Conservation (phyloP, 306 rosid species). For the Hippophae tibetana region DNA sequence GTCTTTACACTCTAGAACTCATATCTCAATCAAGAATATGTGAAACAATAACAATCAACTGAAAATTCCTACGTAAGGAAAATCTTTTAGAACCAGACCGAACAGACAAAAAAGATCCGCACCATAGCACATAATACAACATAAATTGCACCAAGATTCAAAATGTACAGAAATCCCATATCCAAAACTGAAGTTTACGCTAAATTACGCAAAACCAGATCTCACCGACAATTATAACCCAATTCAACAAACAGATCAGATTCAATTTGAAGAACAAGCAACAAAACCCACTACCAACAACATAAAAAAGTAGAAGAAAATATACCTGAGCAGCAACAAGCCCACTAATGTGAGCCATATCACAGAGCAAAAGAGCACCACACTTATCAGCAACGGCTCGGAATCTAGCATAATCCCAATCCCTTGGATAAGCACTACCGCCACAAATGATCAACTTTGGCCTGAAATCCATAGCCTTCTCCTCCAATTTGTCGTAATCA, state of each 20-base stretch:
- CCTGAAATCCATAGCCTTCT: slow-evolving; percentile 92
- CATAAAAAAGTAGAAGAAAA: neutral
- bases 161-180: too few relatives aligned
- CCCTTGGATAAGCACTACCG: slow-evolving; percentile 90
- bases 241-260: neutral
- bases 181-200: too few relatives aligned
- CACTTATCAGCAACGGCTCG: slow-evolving; percentile 66
- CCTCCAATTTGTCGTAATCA: slow-evolving; percentile 75
- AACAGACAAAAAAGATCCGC: too few relatives aligned
- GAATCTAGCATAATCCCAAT: slow-evolving; percentile 71
- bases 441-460: slow-evolving; percentile 78
- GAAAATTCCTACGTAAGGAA: too few relatives aligned
- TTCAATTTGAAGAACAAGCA: neutral
- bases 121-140: too few relatives aligned
- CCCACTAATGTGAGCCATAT: slow-evolving; percentile 95
- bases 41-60: too few relatives aligned
- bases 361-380: slow-evolving; percentile 78
- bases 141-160: too few relatives aligned
- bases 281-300: too few relatives aligned
- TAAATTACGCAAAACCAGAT: too few relatives aligned
- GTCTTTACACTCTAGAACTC: too few relatives aligned
- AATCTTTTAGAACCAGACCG: too few relatives aligned
- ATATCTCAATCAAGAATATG: too few relatives aligned
- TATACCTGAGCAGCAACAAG: slow-evolving; percentile 91
- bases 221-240: neutral